phyloP scores from a whole-genome alignment of 139 green algal species.

The Dunaliella sp. region DNA sequence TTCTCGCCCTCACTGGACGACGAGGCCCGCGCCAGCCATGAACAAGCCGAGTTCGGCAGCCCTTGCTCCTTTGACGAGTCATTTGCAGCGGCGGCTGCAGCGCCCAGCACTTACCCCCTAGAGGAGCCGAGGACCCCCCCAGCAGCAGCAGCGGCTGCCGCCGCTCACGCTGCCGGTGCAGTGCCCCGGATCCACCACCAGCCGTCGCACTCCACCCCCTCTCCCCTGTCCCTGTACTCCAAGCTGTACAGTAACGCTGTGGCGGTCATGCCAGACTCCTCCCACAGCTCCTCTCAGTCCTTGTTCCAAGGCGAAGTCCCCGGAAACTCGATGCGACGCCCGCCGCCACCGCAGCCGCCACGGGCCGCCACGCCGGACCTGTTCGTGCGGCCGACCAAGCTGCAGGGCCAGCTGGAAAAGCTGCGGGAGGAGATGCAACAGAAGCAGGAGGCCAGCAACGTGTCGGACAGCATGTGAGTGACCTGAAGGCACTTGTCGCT shows the following conservation, averaged over 20 bases:
- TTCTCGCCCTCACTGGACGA: too few relatives aligned
- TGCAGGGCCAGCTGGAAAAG: not conserved
- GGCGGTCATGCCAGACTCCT: not conserved
- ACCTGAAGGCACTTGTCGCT: not conserved
- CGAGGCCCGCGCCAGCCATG: too few relatives aligned
- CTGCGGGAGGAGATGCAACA: not conserved
- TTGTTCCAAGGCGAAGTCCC: not conserved
- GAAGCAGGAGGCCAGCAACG: not conserved
- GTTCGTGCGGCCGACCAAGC: not conserved
- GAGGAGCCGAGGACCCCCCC: too few relatives aligned
- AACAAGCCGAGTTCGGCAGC: too few relatives aligned
- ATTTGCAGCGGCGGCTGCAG: too few relatives aligned
- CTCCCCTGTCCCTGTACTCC: not conserved
- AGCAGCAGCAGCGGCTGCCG: not conserved
- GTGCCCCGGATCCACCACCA: not conserved
- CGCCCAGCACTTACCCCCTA: too few relatives aligned
- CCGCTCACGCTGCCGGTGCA: too few relatives aligned
- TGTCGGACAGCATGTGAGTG: not conserved
- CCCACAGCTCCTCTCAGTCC: not conserved
- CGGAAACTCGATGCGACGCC: not conserved
- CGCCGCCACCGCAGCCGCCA: too few relatives aligned
- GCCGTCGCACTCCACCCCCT: not conserved
- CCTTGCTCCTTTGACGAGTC: too few relatives aligned
- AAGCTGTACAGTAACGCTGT: not conserved
- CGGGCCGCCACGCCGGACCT: not conserved